Evolutionary conservation across 2,329 filamentous ascomycete species (phyloP), one percentile per base, ranked within the genome.

Genomic region (Fusarium torulosum): DNA sequence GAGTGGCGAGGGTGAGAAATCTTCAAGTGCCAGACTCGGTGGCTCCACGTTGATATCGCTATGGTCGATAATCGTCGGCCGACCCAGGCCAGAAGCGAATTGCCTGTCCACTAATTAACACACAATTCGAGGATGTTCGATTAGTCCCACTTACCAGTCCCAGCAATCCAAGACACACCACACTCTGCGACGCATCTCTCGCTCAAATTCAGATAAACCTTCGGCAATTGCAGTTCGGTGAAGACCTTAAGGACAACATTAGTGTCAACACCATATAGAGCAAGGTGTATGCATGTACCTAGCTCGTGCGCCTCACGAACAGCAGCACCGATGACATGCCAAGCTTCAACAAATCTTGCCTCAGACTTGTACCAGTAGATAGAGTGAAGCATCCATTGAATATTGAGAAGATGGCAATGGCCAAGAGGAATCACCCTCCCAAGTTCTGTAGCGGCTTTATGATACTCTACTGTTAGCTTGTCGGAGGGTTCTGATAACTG

Each of bases 331-430:
- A 79, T 69, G 11, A 76, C 74, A 52, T 78, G 76, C 78, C 77
- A 79, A 19, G 68, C 74, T 43, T 79, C 77, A 5, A 76, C 69
- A 19, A 78, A 78, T 6, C 67, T 73, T 17, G 72, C 75, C 46
- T 79, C 76, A 2, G 74, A 69, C 51, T 77, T 78, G 60, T 73
- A 77, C 76, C 77, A 79, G 44, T 75, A 78, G 46, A 74, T 77
- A 0, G 76, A 79, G 55, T 79, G 76, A 21, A 79, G 65, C 35
- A 79, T 64, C 35, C 72, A 71, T 51, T 79, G 78, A 3, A 79
- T 71, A 29, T 75, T 77, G 10, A 76, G 66, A 7, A 79, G 35
- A 46, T 78, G 74, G 10, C 71, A 76, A 51, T 75, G 70, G 2
- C 77, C 72, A 11, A 75, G 53, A 2, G 78, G 75, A n/a, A 79